Percentiles rank a stretch among this genome's conserved stretches.
Evolutionary conservation across 73 alveolate genomes (phyloP).

Genomic region (Diophrys appendiculata): DNA sequence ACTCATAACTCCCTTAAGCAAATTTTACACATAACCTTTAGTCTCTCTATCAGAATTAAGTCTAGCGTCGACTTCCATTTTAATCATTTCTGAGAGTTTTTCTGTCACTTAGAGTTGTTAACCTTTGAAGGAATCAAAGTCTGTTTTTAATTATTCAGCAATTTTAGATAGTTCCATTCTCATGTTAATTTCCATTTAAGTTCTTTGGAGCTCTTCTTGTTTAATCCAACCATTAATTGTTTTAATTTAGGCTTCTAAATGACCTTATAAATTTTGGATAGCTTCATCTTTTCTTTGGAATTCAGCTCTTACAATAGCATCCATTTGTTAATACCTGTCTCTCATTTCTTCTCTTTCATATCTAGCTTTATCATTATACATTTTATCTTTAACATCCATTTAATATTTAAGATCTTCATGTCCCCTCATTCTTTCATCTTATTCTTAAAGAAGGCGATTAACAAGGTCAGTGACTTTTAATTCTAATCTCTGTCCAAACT

Average conservation of each 20-base stretch:
- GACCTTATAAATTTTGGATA: slow-evolving; percentile 29
- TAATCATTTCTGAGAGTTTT: slow-evolving; percentile 62
- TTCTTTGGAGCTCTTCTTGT: slow-evolving; percentile 53
- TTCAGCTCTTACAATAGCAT: slow-evolving; percentile 51
- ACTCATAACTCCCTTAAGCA: slow-evolving; percentile 50
- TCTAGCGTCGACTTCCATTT: slow-evolving; percentile 60
- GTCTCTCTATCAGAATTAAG: slow-evolving; percentile 41
- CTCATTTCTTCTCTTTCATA: slow-evolving; percentile 65
- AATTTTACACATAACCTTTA: slow-evolving; percentile 36
- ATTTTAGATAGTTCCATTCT: slow-evolving; percentile 51
- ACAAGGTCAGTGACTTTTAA: slow-evolving; percentile 52
- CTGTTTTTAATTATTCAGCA: slow-evolving; percentile 31
- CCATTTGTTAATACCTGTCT: slow-evolving; percentile 54
- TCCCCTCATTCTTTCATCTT: slow-evolving; percentile 58
- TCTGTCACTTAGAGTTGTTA: slow-evolving; percentile 47
- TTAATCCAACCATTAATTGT: slow-evolving; percentile 57
- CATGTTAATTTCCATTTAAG: slow-evolving; percentile 38
- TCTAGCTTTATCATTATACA: slow-evolving; percentile 25
- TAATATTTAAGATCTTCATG: slow-evolving; percentile 7
- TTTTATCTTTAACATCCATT: slow-evolving; percentile 19
- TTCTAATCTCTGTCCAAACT: slow-evolving; percentile 43
- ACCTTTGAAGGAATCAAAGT: slow-evolving; percentile 49
- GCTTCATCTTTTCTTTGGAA: slow-evolving; percentile 70
- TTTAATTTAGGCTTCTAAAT: slow-evolving; percentile 51
- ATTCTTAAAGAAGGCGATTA: slow-evolving; percentile 49